phyloP scores from a whole-genome alignment of 306 rosid species.

The Prunus mongolica region DNA sequence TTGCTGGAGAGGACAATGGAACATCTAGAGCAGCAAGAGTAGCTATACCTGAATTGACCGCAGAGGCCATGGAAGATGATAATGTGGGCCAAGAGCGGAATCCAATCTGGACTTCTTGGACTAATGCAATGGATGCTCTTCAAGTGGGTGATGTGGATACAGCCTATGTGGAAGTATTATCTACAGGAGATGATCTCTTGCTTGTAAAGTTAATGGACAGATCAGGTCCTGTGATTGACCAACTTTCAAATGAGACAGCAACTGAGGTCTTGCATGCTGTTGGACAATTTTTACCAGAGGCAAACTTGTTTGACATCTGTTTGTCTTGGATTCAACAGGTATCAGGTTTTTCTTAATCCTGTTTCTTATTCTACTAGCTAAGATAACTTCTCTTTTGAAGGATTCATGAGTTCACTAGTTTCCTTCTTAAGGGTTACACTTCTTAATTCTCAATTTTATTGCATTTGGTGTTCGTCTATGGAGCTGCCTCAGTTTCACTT shows the following conservation, averaged over 20 bases:
- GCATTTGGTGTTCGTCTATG: background rate
- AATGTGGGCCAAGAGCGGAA: slow-evolving; percentile 70
- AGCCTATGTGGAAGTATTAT: slow-evolving; percentile 78
- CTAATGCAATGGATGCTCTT: slow-evolving; percentile 89
- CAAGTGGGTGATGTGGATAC: slow-evolving; percentile 80
- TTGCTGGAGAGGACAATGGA: slow-evolving; percentile 90
- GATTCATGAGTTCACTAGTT: background rate
- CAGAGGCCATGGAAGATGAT: slow-evolving; percentile 76
- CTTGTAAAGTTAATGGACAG: slow-evolving; percentile 92
- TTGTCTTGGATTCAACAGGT: slow-evolving; percentile 98
- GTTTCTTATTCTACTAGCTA: background rate
- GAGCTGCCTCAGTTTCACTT: background rate
- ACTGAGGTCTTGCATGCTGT: slow-evolving; percentile 68
- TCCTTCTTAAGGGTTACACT: background rate
- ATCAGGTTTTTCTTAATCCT: slow-evolving; percentile 1
- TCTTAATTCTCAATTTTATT: background rate
- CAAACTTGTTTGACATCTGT: slow-evolving; percentile 74
- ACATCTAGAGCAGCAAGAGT: slow-evolving; percentile 70
- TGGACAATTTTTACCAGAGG: slow-evolving; percentile 70
- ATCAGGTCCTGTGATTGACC: slow-evolving; percentile 86
- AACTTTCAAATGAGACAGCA: slow-evolving; percentile 69
- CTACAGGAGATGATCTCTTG: slow-evolving; percentile 75
- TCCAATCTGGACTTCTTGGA: slow-evolving; percentile 90
- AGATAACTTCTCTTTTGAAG: background rate
- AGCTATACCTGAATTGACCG: slow-evolving; percentile 77